Evolutionary conservation across 1,284 basidiomycete species (phyloP), one percentile per base, ranked within the genome.

Genomic region (Puccinia novopanici): DNA sequence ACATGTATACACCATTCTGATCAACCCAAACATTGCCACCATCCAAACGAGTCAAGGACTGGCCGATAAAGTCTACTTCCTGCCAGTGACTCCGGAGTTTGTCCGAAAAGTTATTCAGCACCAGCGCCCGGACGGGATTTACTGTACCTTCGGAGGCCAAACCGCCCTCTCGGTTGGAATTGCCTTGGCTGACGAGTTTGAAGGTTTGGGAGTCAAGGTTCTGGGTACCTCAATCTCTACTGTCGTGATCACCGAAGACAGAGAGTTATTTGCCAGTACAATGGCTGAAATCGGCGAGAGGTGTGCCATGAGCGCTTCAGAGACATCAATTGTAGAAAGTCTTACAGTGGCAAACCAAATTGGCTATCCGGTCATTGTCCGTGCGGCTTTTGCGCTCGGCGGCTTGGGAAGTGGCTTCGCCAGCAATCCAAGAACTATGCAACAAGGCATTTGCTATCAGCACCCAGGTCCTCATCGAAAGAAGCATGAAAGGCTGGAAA

Each of bases 401-500:
- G 96, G 96, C 82, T 89, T 98, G 24, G 96, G 96, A 3, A 93
- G 92, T 76, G 96, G 96, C 72, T 98, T 99, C 84, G 96, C 96
- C 59, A 91, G 94, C 86, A 89, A 98, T 98, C 82, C 89, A 90
- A 84, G 92, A 93, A 75, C 88, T 98, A 37, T 98, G 95, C 85
- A 89, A 88, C 84, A 96, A 95, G 88, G 95, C 96, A 17, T 98
- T 99, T 86, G 95, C 96, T 70, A 98, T 94, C 48, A 94, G 92
- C 84, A 95, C 96, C 71, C 96, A 99, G 87, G 95, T 99, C 0
- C 89, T 99, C 37, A 94, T 99, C 34, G 96, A 99, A 89, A 96
- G 91, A 89, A 95, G 93, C 85, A 98, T 99, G 95, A 98, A 98
- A 88, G 96, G 96, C 19, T 98, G 95, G 95, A 98, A 99, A 88